Base-by-base conservation (phyloP, 2,329 filamentous ascomycete species). In the Clarireedia paspali region DNA sequence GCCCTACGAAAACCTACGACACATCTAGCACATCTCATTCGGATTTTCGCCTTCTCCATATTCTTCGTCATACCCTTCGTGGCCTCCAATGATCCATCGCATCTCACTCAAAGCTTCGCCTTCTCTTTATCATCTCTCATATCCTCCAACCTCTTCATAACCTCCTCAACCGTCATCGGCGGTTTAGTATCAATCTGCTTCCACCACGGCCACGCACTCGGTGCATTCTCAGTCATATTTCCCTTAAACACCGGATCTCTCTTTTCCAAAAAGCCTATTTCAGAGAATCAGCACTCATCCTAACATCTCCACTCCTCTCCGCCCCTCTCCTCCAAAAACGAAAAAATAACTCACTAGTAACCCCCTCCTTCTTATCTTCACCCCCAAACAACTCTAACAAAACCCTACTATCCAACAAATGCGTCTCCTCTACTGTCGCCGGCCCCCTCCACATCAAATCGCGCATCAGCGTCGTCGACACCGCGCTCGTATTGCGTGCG, bases 371-470 rank as follows among this genome's bases (percentile, higher is more conserved):
- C 61, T 83, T 83, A 65, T 86, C 82, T 56, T 59, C 61, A 7
- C 62, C 79, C 9, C 71, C 72, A 68, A 84, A 83, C 57, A 87
- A 57, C 61, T 84, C 81, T 64, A 78, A 79, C 55, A 87, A 74
- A n/a, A 88, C 69, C 59, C 74, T 77, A 61, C 79, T 83, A 71
- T 91, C 87, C 30, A 91, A 71, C 60, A 89, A 69, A 73, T 89
- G 86, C 54, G 86, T 81, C 50, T 77, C 84, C 72, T 91, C 88
- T 30, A 9, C 27, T 23, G 77, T 81, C 17, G 71, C 74, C 0
- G 76, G 74, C 38, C 77, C 76, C 30, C 81, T 72, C 63, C 79
- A 89, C 74, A 91, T 84, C 73, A 91, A 70, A 64, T 89, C 87
- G 66, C 81, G 80, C 79, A 88, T 90, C 55, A 89, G 66, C 60